Percentiles rank a stretch among this genome's conserved stretches.
phyloP scores from a whole-genome alignment of 768 basidiomycete species.

The Suillus discolor region DNA sequence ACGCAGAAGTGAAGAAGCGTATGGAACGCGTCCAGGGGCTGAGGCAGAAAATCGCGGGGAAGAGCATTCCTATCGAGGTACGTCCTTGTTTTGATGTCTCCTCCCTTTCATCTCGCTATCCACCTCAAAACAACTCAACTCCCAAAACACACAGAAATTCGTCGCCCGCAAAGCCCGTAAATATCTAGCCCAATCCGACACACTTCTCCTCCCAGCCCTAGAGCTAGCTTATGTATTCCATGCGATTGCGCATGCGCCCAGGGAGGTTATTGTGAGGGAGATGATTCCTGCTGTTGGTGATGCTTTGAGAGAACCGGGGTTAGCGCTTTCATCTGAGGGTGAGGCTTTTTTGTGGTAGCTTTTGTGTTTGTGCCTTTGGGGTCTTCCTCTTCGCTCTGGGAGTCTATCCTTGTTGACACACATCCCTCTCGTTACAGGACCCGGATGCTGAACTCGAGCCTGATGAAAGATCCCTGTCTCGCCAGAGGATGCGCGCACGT shows the following conservation, averaged over 20 bases:
- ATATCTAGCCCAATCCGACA: slow-evolving; percentile 67
- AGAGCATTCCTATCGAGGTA: slow-evolving; percentile 72
- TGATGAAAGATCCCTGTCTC: slow-evolving; percentile 35
- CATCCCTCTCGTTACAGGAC: slow-evolving; percentile 39
- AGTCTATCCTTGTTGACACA: slow-evolving; percentile 2
- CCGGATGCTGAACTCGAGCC: slow-evolving; percentile 59
- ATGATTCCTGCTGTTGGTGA: slow-evolving; percentile 72
- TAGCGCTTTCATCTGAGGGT: slow-evolving; percentile 10
- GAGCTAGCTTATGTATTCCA: slow-evolving; percentile 86
- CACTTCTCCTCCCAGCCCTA: slow-evolving; percentile 69
- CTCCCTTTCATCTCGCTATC: not conserved
- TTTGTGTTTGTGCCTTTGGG: not conserved
- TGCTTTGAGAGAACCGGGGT: slow-evolving; percentile 44
- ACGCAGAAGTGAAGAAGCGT: slow-evolving; percentile 58
- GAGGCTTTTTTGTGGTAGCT: slow-evolving; percentile 5
- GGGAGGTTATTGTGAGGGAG: slow-evolving; percentile 51
- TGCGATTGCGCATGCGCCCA: slow-evolving; percentile 75
- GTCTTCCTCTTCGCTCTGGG: not conserved
- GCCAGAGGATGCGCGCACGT: slow-evolving; percentile 54
- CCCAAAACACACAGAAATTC: slow-evolving; percentile 64
- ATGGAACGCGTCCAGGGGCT: slow-evolving; percentile 76
- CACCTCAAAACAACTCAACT: not conserved
- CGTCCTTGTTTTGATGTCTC: slow-evolving; percentile 16
- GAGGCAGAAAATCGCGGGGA: slow-evolving; percentile 86
- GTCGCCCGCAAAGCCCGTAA: slow-evolving; percentile 87